Conservation (phyloP, 2,329 filamentous ascomycete genomes). For the Trichoderma sp. region DNA sequence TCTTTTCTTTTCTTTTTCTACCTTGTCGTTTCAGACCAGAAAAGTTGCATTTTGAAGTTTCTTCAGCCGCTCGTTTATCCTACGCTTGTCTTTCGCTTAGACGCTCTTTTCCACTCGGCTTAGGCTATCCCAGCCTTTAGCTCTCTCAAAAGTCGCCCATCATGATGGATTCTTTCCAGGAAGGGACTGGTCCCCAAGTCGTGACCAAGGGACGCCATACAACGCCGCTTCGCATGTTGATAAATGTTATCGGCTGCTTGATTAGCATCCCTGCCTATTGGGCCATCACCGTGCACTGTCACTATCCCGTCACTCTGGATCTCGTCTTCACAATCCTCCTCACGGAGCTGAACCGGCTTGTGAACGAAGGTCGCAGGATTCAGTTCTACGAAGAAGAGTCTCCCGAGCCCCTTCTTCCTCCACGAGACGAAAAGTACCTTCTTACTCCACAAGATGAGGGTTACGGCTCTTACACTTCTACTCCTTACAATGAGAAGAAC, state of each 20-base stretch:
- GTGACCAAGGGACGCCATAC: constrained; percentile 28
- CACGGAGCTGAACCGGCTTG: constrained; percentile 33
- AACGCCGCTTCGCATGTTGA: constrained; percentile 29
- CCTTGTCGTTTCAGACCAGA: neutral
- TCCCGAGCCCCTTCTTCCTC: neutral
- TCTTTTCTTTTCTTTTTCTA: neutral
- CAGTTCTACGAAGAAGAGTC: constrained; percentile 28
- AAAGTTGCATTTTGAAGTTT: neutral
- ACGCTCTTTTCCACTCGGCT: neutral
- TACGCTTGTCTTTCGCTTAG: neutral
- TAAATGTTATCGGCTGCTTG: constrained; percentile 33
- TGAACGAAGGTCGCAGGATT: constrained; percentile 34
- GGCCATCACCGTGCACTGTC: constrained; percentile 32
- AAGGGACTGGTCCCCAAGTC: constrained; percentile 8
- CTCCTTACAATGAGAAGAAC: constrained; percentile 28
- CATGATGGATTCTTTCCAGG: constrained; percentile 14
- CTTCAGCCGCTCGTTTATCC: constrained; percentile 6
- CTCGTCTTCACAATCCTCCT: constrained; percentile 33
- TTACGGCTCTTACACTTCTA: constrained; percentile 8
- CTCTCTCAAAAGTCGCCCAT: neutral
- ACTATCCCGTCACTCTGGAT: constrained; percentile 35
- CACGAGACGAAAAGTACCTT: neutral
- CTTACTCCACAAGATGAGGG: constrained; percentile 14
- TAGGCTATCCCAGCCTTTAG: neutral
- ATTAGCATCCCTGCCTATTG: constrained; percentile 32